Evolutionary conservation across 163 green algal genomes (phyloP).

Genomic region (Trebouxiophyceae sp.): DNA sequence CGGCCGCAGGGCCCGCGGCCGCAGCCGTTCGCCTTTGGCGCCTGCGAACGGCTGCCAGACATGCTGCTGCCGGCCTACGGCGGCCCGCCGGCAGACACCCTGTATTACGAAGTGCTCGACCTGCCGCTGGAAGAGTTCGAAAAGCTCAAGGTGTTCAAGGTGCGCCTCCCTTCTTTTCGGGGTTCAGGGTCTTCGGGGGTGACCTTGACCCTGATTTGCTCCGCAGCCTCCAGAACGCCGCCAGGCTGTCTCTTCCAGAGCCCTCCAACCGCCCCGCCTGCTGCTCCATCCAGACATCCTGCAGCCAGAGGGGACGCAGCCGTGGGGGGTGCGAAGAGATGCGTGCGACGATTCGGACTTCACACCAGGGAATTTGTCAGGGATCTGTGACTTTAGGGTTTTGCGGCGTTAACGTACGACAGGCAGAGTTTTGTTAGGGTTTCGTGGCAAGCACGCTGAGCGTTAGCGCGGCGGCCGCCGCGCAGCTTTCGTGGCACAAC

Average conservation of each 20-base stretch:
- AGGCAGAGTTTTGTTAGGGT: not conserved
- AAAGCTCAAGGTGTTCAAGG: constrained; percentile 79
- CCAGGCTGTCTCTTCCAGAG: no score
- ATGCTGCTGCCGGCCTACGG: constrained; percentile 10
- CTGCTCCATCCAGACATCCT: no score
- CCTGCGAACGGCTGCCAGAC: constrained; percentile 22
- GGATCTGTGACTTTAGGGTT: not conserved
- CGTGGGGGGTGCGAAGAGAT: no score
- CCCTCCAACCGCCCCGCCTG: no score
- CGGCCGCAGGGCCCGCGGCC: not conserved
- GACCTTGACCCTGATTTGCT: no score
- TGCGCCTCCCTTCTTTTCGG: no score
- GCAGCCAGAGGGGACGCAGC: no score
- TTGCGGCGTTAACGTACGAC: not conserved
- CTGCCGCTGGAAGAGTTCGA: constrained; percentile 88
- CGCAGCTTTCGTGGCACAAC: constrained; percentile 56
- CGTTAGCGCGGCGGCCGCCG: no score
- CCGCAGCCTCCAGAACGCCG: no score
- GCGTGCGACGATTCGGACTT: no score
- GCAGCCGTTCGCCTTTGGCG: not conserved
- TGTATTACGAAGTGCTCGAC: constrained; percentile 95
- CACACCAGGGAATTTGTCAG: not conserved
- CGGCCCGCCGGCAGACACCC: constrained; percentile 19
- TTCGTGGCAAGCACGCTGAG: not conserved
- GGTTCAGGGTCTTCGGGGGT: no score